phyloP scores from a whole-genome alignment of 2,329 filamentous ascomycete genomes.

The Lecanicillium sp. region DNA sequence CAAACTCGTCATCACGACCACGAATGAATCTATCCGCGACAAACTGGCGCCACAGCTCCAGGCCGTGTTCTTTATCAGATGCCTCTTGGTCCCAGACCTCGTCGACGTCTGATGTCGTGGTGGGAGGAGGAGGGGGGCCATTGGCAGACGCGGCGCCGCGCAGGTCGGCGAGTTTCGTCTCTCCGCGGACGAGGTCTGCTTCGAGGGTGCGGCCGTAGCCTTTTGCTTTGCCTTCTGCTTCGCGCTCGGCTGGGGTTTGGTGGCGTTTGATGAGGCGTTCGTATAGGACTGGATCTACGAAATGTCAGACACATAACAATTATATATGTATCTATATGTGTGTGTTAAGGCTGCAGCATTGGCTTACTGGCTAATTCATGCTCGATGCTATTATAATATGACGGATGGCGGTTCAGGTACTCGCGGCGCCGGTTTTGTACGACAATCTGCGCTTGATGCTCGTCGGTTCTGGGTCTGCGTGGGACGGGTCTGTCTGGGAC shows the following conservation, averaged over 20 bases:
- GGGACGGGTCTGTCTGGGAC: slow-evolving; percentile 31
- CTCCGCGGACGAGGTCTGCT: slow-evolving; percentile 67
- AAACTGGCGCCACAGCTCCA: slow-evolving; percentile 61
- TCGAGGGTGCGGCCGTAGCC: slow-evolving; percentile 76
- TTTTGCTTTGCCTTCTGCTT: slow-evolving; percentile 63
- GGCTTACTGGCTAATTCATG: slow-evolving; percentile 46
- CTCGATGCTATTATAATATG: slow-evolving; percentile 56
- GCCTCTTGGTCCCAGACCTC: slow-evolving; percentile 22
- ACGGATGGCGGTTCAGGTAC: slow-evolving; percentile 64
- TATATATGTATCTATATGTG: not conserved
- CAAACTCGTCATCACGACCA: slow-evolving; percentile 71
- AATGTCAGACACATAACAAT: slow-evolving; percentile 3
- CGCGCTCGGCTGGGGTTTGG: slow-evolving; percentile 64
- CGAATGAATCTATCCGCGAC: slow-evolving; percentile 67
- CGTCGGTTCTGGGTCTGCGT: slow-evolving; percentile 33
- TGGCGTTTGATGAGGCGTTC: slow-evolving; percentile 72
- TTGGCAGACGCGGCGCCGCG: slow-evolving; percentile 23
- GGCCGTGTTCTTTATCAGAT: slow-evolving; percentile 53
- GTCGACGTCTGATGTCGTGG: not conserved
- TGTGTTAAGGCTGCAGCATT: not conserved
- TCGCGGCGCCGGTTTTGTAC: slow-evolving; percentile 71
- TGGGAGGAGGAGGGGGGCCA: slow-evolving; percentile 32
- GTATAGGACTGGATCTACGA: slow-evolving; percentile 68
- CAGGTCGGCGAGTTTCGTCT: slow-evolving; percentile 60
- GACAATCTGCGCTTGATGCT: slow-evolving; percentile 39